Percentiles rank a stretch among this genome's conserved stretches.
Conservation (phyloP, 2,329 filamentous ascomycete genomes). For the Apiospora hydei region DNA sequence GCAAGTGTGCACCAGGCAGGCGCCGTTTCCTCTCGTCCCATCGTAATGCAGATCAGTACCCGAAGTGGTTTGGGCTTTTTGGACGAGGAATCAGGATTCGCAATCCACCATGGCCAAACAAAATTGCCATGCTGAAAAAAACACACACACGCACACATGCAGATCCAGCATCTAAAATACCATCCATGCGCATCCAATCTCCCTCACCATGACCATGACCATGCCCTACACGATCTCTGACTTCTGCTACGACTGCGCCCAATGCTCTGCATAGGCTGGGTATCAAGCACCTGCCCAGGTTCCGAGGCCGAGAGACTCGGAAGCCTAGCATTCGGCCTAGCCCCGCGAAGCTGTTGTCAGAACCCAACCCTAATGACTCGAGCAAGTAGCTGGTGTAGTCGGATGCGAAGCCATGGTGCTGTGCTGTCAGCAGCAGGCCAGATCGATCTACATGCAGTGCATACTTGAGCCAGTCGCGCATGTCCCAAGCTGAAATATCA, state of each 20-base stretch:
- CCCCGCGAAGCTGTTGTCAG: too few relatives aligned
- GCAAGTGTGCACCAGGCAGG: neutral
- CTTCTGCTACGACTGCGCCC: neutral
- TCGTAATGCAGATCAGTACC: slow-evolving; percentile 6
- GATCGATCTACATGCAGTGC: too few relatives aligned
- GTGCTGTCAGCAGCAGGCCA: too few relatives aligned
- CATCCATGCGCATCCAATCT: neutral
- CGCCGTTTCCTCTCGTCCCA: slow-evolving; percentile 4
- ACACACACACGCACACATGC: neutral
- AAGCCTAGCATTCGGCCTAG: neutral
- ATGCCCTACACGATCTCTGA: neutral
- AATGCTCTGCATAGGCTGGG: too few relatives aligned
- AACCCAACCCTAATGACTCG: too few relatives aligned
- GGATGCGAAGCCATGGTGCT: too few relatives aligned
- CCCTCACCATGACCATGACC: neutral
- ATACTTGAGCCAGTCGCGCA: too few relatives aligned
- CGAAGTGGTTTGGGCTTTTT: neutral
- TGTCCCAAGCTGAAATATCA: neutral
- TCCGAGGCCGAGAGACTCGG: neutral
- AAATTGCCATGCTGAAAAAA: slow-evolving; percentile 17
- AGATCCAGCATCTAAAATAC: neutral
- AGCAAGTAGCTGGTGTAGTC: too few relatives aligned
- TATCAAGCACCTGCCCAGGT: neutral
- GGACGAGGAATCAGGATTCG: neutral
- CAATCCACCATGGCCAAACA: slow-evolving; percentile 13